Evolutionary conservation across 768 basidiomycete species (phyloP).

Genomic region (Suillus subalutaceus): DNA sequence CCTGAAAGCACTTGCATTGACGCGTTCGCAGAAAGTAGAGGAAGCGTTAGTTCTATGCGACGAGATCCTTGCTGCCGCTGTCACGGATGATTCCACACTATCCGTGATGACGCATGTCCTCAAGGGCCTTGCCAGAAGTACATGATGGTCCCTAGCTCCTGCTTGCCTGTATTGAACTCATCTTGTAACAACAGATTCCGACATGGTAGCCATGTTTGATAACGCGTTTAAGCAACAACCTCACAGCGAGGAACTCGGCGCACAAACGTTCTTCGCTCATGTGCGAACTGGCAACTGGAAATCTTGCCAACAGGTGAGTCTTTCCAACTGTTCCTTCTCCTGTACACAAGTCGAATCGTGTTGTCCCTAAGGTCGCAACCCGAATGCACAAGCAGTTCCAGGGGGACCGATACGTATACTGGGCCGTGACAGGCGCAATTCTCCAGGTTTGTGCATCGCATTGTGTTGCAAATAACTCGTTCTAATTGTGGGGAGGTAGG

Average conservation of each 20-base stretch:
- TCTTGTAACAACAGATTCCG: conserved; percentile 52
- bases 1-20: conserved; percentile 81
- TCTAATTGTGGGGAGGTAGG: conserved; percentile 45
- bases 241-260: conserved; percentile 78
- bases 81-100: conserved; percentile 72
- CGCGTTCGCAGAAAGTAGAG: conserved; percentile 84
- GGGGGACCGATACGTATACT: conserved; percentile 79
- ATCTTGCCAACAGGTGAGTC: conserved; percentile 75
- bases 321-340: neutral
- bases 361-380: conserved; percentile 61
- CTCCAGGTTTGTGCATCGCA: conserved; percentile 58
- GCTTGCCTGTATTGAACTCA: neutral
- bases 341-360: conserved; percentile 7
- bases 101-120: conserved; percentile 85
- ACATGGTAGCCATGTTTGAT: conserved; percentile 84
- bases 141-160: conserved; percentile 20
- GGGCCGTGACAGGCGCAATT: conserved; percentile 79
- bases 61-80: conserved; percentile 73
- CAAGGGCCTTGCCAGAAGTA: conserved; percentile 72
- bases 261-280: conserved; percentile 85
- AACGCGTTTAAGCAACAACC: conserved; percentile 85
- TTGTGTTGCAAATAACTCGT: neutral
- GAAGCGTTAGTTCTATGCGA: conserved; percentile 80
- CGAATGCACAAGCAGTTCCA: conserved; percentile 86
- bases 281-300: conserved; percentile 84